Conservation (phyloP, 805 yeast genomes). For the Ogataea naganishii region DNA sequence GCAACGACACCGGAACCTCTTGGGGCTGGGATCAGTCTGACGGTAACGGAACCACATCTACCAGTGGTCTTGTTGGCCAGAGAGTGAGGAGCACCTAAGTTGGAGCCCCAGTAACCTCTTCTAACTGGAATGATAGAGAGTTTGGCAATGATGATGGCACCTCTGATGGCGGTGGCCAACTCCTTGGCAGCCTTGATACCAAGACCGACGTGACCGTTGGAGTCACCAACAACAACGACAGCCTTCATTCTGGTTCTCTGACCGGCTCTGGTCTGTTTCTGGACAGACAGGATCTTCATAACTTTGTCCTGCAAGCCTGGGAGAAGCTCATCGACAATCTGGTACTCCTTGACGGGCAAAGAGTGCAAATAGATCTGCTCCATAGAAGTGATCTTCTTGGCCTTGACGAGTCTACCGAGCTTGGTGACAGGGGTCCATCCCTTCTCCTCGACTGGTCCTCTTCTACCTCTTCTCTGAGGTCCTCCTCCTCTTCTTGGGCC, state of each 20-base stretch:
- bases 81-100: constrained; percentile 99
- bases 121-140: constrained; percentile 98
- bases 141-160: constrained; percentile 99
- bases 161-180: constrained; percentile 99
- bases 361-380: constrained; percentile 99
- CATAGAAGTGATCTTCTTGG: constrained; percentile 92
- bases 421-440: constrained; percentile 99
- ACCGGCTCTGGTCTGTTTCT: constrained; percentile 99
- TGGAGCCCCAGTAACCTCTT: constrained; percentile 99
- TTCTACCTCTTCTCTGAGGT: constrained; percentile 54
- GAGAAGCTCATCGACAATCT: constrained; percentile 92
- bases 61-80: constrained; percentile 97
- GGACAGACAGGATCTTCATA: constrained; percentile 99
- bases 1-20: constrained; percentile 99
- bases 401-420: constrained; percentile 99
- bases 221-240: constrained; percentile 98
- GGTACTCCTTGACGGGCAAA: constrained; percentile 98
- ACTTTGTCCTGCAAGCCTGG: constrained; percentile 97
- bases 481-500: constrained; percentile 53
- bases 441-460: constrained; percentile 89
- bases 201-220: constrained; percentile 99
- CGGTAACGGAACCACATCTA: constrained; percentile 99
- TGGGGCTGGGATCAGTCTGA: constrained; percentile 99
- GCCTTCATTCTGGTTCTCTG: constrained; percentile 99
- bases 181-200: constrained; percentile 99